A percentile compares a stretch with the other conserved stretches of the same genome.
phyloP scores from a whole-genome alignment of 805 yeast genomes.

The Yarrowia porcina region DNA sequence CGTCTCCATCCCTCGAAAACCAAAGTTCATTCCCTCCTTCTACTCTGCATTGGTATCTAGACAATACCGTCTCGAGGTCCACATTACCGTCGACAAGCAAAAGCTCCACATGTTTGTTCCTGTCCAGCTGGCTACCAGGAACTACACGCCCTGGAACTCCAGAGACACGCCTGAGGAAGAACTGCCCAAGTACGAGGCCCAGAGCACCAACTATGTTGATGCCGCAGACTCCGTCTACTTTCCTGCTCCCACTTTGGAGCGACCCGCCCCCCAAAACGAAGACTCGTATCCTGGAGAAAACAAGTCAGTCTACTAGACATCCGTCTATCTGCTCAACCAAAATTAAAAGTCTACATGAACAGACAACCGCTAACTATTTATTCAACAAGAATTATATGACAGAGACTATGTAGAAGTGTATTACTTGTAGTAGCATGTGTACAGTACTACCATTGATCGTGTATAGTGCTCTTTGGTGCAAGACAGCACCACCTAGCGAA shows the following conservation, averaged over 20 bases:
- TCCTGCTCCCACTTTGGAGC: neutral
- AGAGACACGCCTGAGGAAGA: slow-evolving; percentile 13
- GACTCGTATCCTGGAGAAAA: slow-evolving; percentile 21
- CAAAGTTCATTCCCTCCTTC: slow-evolving; percentile 23
- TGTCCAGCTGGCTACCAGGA: slow-evolving; percentile 21
- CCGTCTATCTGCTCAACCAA: neutral
- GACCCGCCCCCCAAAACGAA: neutral
- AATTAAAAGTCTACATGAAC: slow-evolving; percentile 11
- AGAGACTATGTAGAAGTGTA: no score
- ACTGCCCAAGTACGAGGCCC: slow-evolving; percentile 24
- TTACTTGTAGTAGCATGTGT: no score
- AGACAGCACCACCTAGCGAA: no score
- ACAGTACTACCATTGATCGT: no score
- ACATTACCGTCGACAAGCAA: slow-evolving; percentile 1
- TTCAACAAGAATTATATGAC: no score
- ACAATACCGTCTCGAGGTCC: slow-evolving; percentile 17
- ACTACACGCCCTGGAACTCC: slow-evolving; percentile 20
- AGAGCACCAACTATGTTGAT: neutral
- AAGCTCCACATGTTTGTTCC: slow-evolving; percentile 19
- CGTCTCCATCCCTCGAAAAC: slow-evolving; percentile 11
- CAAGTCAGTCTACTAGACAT: slow-evolving; percentile 8
- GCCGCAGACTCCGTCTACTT: slow-evolving; percentile 3
- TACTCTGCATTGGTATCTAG: slow-evolving; percentile 24
- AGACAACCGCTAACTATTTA: slow-evolving; percentile 22
- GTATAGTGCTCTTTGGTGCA: no score